Evolutionary conservation across 108 stramenopile species (phyloP), one percentile per base, ranked within the genome.

Genomic region (Cyclotella sp.): DNA sequence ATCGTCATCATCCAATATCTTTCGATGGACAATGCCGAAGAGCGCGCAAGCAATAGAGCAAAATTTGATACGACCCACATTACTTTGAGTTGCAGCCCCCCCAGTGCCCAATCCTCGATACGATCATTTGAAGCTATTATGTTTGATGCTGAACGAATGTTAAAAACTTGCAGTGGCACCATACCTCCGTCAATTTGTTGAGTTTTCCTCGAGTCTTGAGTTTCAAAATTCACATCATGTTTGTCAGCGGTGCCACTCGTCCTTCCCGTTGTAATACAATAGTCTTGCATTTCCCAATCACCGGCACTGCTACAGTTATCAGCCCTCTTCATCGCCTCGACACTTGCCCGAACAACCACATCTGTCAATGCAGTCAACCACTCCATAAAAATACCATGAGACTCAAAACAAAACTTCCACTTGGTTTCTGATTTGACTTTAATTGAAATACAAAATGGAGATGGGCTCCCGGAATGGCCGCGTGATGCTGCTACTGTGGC

Each of bases 321-420:
- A 2, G 52, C 66, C 39, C 19, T 46, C 40, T 68, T 53, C 60
- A 29, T 49, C 62, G 29, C 43, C 15, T 21, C 26, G 9, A 95
- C 88, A 71, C 84, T 84, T 21, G 73, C 57, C 54, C 85, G 67
- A 15, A 93, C 90, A 58, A 95, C 79, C 12, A 89, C 83, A 83
- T 95, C 91, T 1, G 91, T 89, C 73, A 95, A 66, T 22, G 78
- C 85, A 9, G 86, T 79, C 40, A 95, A 63, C 94, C 94, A 95
- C 57, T 85, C 76, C 87, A 95, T 91, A 66, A 89, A 72, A 53
- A 84, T 75, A 6, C 63, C 54, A 44, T 90, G 91, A 7, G 81
- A 81, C 61, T 88, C 89, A 73, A 92, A 91, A 46, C 89, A 90
- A n/a, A 95, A 81, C 58, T 92, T 92, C 89, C 91, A 95, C 61